These are phyloP conservation scores for Citrus mangshanensis DNA, from an alignment of 345 rosid genomes.

Conservation along the genomic window DNA sequence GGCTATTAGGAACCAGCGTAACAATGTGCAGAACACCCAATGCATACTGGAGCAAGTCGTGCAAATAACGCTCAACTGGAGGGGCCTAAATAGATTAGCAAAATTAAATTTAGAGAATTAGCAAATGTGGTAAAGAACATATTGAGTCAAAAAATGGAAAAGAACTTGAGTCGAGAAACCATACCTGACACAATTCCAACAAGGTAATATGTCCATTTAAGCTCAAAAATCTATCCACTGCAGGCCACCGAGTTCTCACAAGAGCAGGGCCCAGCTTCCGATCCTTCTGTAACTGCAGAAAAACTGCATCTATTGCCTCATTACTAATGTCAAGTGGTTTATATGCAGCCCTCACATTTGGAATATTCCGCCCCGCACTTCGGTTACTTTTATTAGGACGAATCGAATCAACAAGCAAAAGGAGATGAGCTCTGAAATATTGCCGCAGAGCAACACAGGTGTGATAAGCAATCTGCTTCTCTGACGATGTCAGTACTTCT, in stretches of 20 bases:
- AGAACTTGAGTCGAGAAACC: constrained; percentile 11
- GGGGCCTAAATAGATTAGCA: constrained; percentile 66
- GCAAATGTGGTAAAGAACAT: not conserved
- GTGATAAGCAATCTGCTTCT: constrained; percentile 95
- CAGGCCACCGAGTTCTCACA: constrained; percentile 86
- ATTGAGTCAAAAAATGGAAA: not conserved
- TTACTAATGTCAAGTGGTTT: constrained; percentile 96
- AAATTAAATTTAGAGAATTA: constrained; percentile 10
- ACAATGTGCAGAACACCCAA: constrained; percentile 93
- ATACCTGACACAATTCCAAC: constrained; percentile 96
- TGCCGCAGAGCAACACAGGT: constrained; percentile 93
- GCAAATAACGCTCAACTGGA: constrained; percentile 92
- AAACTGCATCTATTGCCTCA: constrained; percentile 91
- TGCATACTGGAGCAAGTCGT: constrained; percentile 95
- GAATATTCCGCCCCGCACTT: constrained; percentile 60
- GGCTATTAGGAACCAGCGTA: constrained; percentile 76
- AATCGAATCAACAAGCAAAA: constrained; percentile 81
- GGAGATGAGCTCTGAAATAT: constrained; percentile 94
- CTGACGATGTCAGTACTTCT: constrained; percentile 86
- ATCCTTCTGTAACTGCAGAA: constrained; percentile 93
- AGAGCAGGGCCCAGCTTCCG: constrained; percentile 90
- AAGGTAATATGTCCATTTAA: constrained; percentile 83
- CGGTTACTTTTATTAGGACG: constrained; percentile 85
- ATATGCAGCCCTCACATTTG: constrained; percentile 82
- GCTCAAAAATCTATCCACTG: constrained; percentile 70